Conservation (phyloP, 768 basidiomycete genomes). For the Tephrocybe sp. region DNA sequence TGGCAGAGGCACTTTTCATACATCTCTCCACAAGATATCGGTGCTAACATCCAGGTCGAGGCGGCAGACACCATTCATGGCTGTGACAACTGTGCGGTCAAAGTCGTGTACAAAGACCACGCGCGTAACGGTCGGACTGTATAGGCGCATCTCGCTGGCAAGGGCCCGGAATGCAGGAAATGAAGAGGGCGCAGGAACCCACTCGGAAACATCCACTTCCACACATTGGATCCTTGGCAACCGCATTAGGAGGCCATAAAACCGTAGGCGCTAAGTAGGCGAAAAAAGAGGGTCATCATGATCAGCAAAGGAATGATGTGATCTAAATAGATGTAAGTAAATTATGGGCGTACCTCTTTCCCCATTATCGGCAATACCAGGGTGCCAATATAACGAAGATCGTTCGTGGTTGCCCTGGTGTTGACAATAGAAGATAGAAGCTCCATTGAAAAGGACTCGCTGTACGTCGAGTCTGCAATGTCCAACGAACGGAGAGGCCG, state of each 20-base stretch:
- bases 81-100: conserved; percentile 50
- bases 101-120: conserved; percentile 66
- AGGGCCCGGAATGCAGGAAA: conserved; percentile 55
- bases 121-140: conserved; percentile 47
- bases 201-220: conserved; percentile 64
- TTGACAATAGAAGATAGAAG: conserved; percentile 43
- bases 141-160: conserved; percentile 58
- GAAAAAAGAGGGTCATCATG: conserved; percentile 9
- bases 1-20: conserved; percentile 16
- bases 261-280: conserved; percentile 54
- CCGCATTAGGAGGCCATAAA: conserved; percentile 59
- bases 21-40: conserved; percentile 34
- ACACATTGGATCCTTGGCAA: conserved; percentile 49
- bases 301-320: not conserved
- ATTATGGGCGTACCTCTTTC: conserved; percentile 39
- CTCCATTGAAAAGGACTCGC: conserved; percentile 50
- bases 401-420: conserved; percentile 29
- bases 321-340: conserved; percentile 7
- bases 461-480: conserved; percentile 60
- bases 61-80: conserved; percentile 32
- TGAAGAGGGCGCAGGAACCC: conserved; percentile 56
- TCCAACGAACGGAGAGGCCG: conserved; percentile 50
- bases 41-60: conserved; percentile 28
- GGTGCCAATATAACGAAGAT: conserved; percentile 60
- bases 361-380: conserved; percentile 60